phyloP scores from a whole-genome alignment of 768 basidiomycete species.

The Suillus plorans region DNA sequence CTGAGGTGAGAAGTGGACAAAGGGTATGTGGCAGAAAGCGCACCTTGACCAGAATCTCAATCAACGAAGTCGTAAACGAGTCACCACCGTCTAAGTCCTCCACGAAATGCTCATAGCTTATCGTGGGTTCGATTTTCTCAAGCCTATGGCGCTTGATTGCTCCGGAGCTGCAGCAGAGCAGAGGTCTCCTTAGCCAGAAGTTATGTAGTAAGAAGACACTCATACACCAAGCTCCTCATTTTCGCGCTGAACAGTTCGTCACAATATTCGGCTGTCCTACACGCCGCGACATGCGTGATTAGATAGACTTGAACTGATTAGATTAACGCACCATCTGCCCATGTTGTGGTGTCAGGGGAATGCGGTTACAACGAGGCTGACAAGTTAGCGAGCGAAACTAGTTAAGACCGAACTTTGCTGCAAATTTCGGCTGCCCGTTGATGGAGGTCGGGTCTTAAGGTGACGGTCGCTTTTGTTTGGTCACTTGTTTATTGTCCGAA shows the following conservation, averaged over 20 bases:
- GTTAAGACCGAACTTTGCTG: conserved; percentile 3
- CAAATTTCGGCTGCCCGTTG: conserved; percentile 10
- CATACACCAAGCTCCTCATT: conserved; percentile 79
- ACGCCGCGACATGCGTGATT: neutral
- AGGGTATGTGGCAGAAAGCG: conserved; percentile 19
- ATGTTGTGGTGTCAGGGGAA: conserved; percentile 35
- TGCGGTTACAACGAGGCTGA: conserved; percentile 26
- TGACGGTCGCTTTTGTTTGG: conserved; percentile 13
- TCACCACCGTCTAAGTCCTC: conserved; percentile 77
- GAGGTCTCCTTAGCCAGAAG: conserved; percentile 6
- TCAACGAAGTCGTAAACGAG: conserved; percentile 72
- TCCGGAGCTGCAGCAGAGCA: conserved; percentile 49
- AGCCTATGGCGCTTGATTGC: conserved; percentile 68
- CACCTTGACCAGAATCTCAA: conserved; percentile 81
- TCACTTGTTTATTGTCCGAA: conserved; percentile 12
- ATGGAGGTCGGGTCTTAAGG: conserved; percentile 13
- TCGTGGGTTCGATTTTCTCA: conserved; percentile 61
- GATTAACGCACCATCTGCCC: conserved; percentile 63
- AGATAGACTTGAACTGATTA: conserved; percentile 9
- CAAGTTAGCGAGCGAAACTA: conserved; percentile 13
- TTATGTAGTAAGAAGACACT: conserved; percentile 7
- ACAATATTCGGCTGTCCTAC: conserved; percentile 69
- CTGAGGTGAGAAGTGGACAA: conserved; percentile 6
- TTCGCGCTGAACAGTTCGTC: conserved; percentile 75
- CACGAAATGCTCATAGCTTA: conserved; percentile 75